A percentile compares a stretch with the other conserved stretches of the same genome.
phyloP scores from a whole-genome alignment of 768 basidiomycete species.

The Boletus rufocinnamomeus region DNA sequence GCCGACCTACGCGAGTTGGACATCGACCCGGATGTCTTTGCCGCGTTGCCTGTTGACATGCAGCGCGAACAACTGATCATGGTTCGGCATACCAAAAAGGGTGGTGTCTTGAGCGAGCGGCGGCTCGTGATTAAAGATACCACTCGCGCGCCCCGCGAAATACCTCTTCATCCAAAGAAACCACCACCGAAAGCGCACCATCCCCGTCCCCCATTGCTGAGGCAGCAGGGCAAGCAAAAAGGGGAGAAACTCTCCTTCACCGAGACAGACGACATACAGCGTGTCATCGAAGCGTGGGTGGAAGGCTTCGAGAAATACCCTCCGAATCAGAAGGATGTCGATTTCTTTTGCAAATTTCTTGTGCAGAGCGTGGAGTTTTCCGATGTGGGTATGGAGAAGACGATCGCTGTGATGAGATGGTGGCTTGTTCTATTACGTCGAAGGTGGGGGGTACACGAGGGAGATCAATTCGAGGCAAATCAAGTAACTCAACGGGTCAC shows the following conservation, averaged over 20 bases:
- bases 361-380: conserved; percentile 65
- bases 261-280: conserved; percentile 72
- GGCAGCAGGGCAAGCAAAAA: conserved; percentile 52
- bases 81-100: conserved; percentile 50
- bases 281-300: conserved; percentile 77
- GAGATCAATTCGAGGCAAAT: conserved; percentile 37
- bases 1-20: conserved; percentile 61
- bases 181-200: conserved; percentile 61
- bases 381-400: conserved; percentile 71
- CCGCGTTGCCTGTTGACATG: conserved; percentile 58
- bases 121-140: conserved; percentile 52
- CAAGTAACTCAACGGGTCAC: conserved; percentile 34
- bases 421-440: conserved; percentile 73
- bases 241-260: conserved; percentile 59
- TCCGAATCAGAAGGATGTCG: conserved; percentile 76
- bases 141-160: conserved; percentile 33
- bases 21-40: conserved; percentile 76
- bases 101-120: conserved; percentile 41
- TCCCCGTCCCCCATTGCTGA: conserved; percentile 50
- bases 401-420: conserved; percentile 74
- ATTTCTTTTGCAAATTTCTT: conserved; percentile 73
- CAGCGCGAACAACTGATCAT: conserved; percentile 75
- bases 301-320: conserved; percentile 54
- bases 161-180: conserved; percentile 39
- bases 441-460: conserved; percentile 61